phyloP scores from a whole-genome alignment of 2,329 filamentous ascomycete genomes.

The Teratosphaeria destructans region DNA sequence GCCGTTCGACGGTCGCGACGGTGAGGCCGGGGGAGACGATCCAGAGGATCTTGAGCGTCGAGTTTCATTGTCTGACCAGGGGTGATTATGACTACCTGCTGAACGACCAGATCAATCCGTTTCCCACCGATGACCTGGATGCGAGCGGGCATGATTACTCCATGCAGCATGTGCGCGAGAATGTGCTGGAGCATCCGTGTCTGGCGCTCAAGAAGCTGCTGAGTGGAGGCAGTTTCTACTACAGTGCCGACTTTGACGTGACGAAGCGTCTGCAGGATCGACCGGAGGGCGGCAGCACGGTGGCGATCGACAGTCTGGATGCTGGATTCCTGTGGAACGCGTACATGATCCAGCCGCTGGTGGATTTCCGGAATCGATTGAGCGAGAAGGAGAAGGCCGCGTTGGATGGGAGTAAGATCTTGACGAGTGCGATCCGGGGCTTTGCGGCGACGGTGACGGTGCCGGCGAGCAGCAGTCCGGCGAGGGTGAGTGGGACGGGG shows the following conservation, averaged over 20 bases:
- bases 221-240: constrained; percentile 91
- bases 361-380: constrained; percentile 77
- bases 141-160: constrained; percentile 44
- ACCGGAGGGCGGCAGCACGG: constrained; percentile 46
- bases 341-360: constrained; percentile 90
- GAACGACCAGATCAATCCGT: constrained; percentile 47
- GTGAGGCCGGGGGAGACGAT: constrained; percentile 81
- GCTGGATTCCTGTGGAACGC: constrained; percentile 95
- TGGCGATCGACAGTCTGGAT: constrained; percentile 88
- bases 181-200: constrained; percentile 74
- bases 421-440: constrained; percentile 88
- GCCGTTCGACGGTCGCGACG: constrained; percentile 66
- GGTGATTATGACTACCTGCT: constrained; percentile 72
- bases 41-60: constrained; percentile 73
- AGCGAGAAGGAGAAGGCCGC: constrained; percentile 62
- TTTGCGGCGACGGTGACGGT: constrained; percentile 84
- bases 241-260: constrained; percentile 95
- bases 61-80: constrained; percentile 85
- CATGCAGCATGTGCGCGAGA: constrained; percentile 49
- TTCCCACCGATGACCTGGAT: constrained; percentile 43
- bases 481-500: constrained; percentile 55
- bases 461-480: constrained; percentile 62
- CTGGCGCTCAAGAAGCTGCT: constrained; percentile 83
- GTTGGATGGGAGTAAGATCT: constrained; percentile 75
- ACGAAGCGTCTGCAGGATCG: constrained; percentile 88